phyloP scores from a whole-genome alignment of 192 early-diverging fungal species.

The Dimargaris xerosporica region DNA sequence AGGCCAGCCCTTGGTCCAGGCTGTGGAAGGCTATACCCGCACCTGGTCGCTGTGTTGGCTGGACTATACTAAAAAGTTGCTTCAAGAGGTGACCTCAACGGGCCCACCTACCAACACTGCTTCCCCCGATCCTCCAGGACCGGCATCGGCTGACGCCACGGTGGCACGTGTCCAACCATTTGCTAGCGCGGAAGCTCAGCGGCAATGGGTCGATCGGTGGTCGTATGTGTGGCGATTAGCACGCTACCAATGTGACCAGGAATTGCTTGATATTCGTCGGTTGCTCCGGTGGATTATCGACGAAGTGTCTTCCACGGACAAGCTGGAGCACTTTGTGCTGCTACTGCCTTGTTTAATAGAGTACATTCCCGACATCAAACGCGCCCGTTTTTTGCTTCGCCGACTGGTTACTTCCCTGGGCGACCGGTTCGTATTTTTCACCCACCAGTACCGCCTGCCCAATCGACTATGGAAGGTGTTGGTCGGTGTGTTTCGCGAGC shows the following conservation, averaged over 20 bases:
- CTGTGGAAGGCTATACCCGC: slow-evolving; percentile 15
- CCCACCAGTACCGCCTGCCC: slow-evolving; percentile 15
- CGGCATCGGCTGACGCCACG: too few relatives aligned
- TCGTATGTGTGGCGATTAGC: slow-evolving; percentile 17
- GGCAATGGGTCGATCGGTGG: slow-evolving; percentile 20
- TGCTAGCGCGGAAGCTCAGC: too few relatives aligned
- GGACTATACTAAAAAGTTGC: neutral
- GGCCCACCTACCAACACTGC: neutral
- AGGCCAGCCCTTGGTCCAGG: neutral
- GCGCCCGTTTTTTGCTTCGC: slow-evolving; percentile 29
- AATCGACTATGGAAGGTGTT: slow-evolving; percentile 11
- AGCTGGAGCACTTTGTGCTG: slow-evolving; percentile 25
- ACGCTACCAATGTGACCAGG: slow-evolving; percentile 24
- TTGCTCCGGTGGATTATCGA: slow-evolving; percentile 25
- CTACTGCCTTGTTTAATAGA: slow-evolving; percentile 18
- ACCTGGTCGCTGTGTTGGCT: slow-evolving; percentile 16
- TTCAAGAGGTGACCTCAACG: neutral
- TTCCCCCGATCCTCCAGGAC: too few relatives aligned
- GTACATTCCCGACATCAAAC: slow-evolving; percentile 23
- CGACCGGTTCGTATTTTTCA: slow-evolving; percentile 15
- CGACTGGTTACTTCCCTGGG: slow-evolving; percentile 22
- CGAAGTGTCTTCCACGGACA: slow-evolving; percentile 15
- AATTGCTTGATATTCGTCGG: slow-evolving; percentile 26
- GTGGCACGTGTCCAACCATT: too few relatives aligned
- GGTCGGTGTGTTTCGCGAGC: slow-evolving; percentile 13